Evolutionary conservation across 208 protist genomes (phyloP), one percentile per base, ranked within the genome.

Genomic region (Sergeia podlipaevii): DNA sequence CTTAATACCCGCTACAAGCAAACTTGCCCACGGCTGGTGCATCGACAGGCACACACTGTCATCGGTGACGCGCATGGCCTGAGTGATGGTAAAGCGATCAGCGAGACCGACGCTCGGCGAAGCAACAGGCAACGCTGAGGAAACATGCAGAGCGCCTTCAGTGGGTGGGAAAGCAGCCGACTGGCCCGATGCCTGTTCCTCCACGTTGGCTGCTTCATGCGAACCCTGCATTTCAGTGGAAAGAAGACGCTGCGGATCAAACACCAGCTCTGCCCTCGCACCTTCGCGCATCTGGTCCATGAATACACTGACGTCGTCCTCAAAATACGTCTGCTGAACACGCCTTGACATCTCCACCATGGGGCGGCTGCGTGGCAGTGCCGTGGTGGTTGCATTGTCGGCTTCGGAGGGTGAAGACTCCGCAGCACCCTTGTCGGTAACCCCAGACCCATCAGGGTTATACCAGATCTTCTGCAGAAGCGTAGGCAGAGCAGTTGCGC

Each of bases 11-110:
- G 72, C 70, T 23, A 97, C 85, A 18, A 97, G 70, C 37, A 97
- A 69, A 32, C 76, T 85, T 4, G 88, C 89, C 88, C 89, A 97
- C 34, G 93, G 93, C 66, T 97, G 93, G 56, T 97, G 93, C 90
- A 97, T 96, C 2, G 81, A 93, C 4, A 97, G 49, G 46, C 87
- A 95, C 32, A 94, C 61, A 38, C 88, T 84, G 18, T 89, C 74
- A 70, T 97, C 91, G 29, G 67, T 68, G 48, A 61, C 63, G 43
- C 68, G 72, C 83, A 95, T 91, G 2, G 67, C 24, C 11, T 43
- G 42, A 18, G 80, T 85, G 1, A 77, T 74, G 15, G 55, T 58
- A 23, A 89, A 85, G 32, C 64, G 70, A 15, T 11, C n/a, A 27
- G 13, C 60, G 15, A 43, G 26, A 13, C 28, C 32, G 18, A 30